These are phyloP conservation scores for Leccinum pachyderme DNA, from an alignment of 1,284 basidiomycete genomes.

Conservation along the genomic window DNA sequence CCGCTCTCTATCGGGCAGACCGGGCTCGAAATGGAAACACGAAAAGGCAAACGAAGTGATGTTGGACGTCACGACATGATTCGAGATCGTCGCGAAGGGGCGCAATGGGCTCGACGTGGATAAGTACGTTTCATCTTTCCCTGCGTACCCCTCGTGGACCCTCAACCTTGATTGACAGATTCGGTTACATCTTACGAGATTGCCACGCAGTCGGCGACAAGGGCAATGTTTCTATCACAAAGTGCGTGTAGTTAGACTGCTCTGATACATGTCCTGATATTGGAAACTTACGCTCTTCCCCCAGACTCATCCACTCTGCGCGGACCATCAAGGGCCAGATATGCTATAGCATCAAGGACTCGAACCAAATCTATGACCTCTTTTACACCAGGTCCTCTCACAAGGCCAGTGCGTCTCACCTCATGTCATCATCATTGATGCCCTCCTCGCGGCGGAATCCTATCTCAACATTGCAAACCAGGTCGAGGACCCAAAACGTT, in stretches of 20 bases:
- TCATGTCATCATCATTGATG: slow-evolving; percentile 52
- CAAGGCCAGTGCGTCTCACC: slow-evolving; percentile 60
- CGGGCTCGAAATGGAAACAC: slow-evolving; percentile 44
- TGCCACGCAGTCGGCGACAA: slow-evolving; percentile 67
- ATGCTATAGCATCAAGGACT: slow-evolving; percentile 78
- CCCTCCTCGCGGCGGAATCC: slow-evolving; percentile 61
- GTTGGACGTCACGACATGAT: slow-evolving; percentile 58
- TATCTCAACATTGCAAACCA: slow-evolving; percentile 55
- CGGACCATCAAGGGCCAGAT: slow-evolving; percentile 71
- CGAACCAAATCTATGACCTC: slow-evolving; percentile 69
- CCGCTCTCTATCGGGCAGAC: slow-evolving; percentile 11
- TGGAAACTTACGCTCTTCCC: neutral
- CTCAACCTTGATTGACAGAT: slow-evolving; percentile 42
- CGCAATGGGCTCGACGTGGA: slow-evolving; percentile 80
- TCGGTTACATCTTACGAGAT: slow-evolving; percentile 78
- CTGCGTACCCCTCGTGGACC: neutral
- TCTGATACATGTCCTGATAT: neutral
- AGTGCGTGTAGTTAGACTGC: slow-evolving; percentile 15
- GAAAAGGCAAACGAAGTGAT: slow-evolving; percentile 59
- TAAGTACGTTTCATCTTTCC: slow-evolving; percentile 45
- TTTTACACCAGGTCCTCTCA: slow-evolving; percentile 70
- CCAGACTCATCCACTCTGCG: slow-evolving; percentile 67
- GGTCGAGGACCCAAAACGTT: slow-evolving; percentile 58
- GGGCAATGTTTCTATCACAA: slow-evolving; percentile 49
- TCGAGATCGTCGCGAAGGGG: slow-evolving; percentile 77